A percentile compares a stretch with the other conserved stretches of the same genome.
phyloP scores from a whole-genome alignment of 2,329 filamentous ascomycete genomes.

The Talaromyces islandicus region DNA sequence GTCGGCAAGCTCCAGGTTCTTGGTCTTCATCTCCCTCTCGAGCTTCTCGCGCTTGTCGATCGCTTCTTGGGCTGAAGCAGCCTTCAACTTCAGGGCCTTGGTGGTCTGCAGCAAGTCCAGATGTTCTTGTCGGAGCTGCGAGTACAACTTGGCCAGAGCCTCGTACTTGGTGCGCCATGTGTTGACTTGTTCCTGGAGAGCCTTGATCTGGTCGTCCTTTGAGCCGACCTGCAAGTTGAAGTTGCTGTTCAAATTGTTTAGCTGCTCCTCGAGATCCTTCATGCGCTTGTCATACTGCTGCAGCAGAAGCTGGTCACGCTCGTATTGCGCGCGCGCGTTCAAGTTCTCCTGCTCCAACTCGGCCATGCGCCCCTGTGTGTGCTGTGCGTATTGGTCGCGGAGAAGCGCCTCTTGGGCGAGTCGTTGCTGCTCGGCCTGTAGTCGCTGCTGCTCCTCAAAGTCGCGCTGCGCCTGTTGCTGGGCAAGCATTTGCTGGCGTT shows the following conservation, averaged over 20 bases:
- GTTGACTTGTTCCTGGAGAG: constrained; percentile 93
- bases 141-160: constrained; percentile 92
- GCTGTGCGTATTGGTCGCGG: constrained; percentile 82
- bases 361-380: constrained; percentile 91
- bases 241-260: constrained; percentile 74
- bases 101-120: constrained; percentile 92
- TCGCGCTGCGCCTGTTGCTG: constrained; percentile 81
- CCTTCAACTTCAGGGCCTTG: constrained; percentile 92
- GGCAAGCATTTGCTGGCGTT: constrained; percentile 74
- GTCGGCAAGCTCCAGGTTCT: constrained; percentile 96
- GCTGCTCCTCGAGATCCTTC: constrained; percentile 84
- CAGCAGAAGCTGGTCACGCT: constrained; percentile 93
- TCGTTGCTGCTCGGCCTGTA: constrained; percentile 81
- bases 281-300: constrained; percentile 95
- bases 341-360: constrained; percentile 94
- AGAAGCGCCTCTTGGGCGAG: constrained; percentile 85
- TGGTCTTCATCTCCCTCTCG: constrained; percentile 96
- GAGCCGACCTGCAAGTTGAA: constrained; percentile 78
- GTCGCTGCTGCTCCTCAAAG: constrained; percentile 93
- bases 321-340: constrained; percentile 88
- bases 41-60: constrained; percentile 92
- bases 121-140: constrained; percentile 90
- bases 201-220: constrained; percentile 88
- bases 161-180: constrained; percentile 98
- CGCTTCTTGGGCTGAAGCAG: constrained; percentile 91